These are phyloP conservation scores for Marasmius sp. DNA, from an alignment of 1,284 basidiomycete genomes.

Conservation along the genomic window DNA sequence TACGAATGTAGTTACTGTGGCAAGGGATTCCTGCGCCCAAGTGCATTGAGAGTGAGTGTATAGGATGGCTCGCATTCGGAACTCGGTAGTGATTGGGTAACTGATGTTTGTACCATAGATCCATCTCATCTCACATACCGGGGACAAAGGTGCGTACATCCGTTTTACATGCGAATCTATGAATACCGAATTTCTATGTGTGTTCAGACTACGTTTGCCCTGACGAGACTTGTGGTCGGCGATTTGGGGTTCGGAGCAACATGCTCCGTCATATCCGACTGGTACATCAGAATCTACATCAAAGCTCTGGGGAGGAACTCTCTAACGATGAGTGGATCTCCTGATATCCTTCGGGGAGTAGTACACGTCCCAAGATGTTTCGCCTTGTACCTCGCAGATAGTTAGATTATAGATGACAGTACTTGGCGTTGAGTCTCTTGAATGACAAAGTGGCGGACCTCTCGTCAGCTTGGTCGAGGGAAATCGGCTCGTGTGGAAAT, in stretches of 20 bases:
- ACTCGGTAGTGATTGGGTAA: neutral
- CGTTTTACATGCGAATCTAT: neutral
- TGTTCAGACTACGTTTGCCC: conserved; percentile 19
- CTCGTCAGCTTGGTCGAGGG: too few relatives aligned
- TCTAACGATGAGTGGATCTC: conserved; percentile 15
- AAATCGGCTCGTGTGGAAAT: too few relatives aligned
- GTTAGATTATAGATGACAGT: too few relatives aligned
- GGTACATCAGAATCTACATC: conserved; percentile 13
- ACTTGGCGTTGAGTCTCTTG: too few relatives aligned
- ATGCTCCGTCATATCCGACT: conserved; percentile 17
- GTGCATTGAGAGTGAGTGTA: conserved; percentile 17
- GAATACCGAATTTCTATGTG: neutral
- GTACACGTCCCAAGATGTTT: neutral
- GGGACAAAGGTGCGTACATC: conserved; percentile 16
- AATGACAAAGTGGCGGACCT: too few relatives aligned
- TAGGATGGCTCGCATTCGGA: neutral
- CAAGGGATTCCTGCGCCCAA: conserved; percentile 19
- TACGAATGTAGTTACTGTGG: conserved; percentile 21
- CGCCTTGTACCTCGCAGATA: neutral
- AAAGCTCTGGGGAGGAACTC: conserved; percentile 13
- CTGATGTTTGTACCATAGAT: conserved; percentile 11
- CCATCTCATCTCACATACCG: conserved; percentile 20
- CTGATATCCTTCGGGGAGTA: neutral
- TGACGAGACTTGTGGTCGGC: conserved; percentile 18
- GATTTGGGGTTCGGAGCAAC: conserved; percentile 16